Evolutionary conservation across 345 rosid species (phyloP).

Genomic region (Diplotaxis tenuifolia): DNA sequence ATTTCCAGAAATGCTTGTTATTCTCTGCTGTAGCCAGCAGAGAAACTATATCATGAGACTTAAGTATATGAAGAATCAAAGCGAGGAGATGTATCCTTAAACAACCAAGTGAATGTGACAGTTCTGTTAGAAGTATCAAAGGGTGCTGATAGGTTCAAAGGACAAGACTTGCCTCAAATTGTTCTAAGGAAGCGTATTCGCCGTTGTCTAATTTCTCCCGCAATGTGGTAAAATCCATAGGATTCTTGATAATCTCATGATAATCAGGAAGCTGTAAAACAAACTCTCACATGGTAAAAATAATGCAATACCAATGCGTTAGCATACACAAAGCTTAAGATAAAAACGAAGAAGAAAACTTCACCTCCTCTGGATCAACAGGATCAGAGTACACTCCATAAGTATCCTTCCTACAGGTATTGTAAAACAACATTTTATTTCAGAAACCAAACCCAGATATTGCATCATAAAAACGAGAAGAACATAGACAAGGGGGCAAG

Average conservation of each 20-base stretch:
- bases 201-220: conserved; percentile 61
- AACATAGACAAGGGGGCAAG: background rate
- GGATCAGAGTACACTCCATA: conserved; percentile 93
- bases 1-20: background rate
- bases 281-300: conserved; percentile 3
- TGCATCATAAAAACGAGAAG: conserved; percentile 9
- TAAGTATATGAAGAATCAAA: background rate
- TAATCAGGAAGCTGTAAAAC: conserved; percentile 84
- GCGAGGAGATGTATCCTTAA: background rate
- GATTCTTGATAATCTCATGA: conserved; percentile 67
- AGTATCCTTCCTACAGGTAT: conserved; percentile 76
- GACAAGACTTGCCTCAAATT: conserved; percentile 67
- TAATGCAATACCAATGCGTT: background rate
- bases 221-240: conserved; percentile 82
- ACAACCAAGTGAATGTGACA: background rate
- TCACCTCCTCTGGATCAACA: conserved; percentile 80
- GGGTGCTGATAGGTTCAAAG: background rate
- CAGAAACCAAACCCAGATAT: conserved; percentile 25
- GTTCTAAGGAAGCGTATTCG: conserved; percentile 62
- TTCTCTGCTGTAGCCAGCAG: background rate
- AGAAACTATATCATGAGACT: background rate
- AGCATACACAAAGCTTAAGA: conserved; percentile 1
- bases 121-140: background rate
- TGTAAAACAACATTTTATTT: background rate
- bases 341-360: background rate